Percentiles rank a stretch among this genome's conserved stretches.
phyloP scores from a whole-genome alignment of 1,284 basidiomycete species.

The Trichosporon coremiiforme region DNA sequence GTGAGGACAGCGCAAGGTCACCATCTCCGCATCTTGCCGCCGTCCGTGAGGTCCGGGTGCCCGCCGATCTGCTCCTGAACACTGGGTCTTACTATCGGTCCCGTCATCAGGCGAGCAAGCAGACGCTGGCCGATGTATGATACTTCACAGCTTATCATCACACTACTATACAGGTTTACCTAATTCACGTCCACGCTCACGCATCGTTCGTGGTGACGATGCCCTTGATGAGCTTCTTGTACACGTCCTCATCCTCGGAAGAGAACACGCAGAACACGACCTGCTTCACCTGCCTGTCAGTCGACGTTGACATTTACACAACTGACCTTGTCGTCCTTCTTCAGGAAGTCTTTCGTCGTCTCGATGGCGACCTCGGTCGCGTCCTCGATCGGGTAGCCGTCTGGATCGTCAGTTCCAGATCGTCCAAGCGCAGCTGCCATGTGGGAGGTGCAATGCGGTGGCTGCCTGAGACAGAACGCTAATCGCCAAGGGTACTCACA shows the following conservation, averaged over 20 bases:
- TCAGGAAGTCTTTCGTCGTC: slow-evolving; percentile 45
- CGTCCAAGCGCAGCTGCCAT: not conserved
- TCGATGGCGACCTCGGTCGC: slow-evolving; percentile 50
- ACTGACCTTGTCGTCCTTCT: slow-evolving; percentile 41
- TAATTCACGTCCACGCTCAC: not conserved
- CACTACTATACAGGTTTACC: not conserved
- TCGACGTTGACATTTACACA: no score
- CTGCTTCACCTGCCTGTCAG: slow-evolving; percentile 40
- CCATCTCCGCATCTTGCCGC: no score
- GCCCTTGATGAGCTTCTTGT: slow-evolving; percentile 31
- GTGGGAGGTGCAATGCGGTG: no score
- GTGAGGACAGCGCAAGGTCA: no score
- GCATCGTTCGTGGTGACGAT: not conserved
- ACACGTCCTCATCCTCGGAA: slow-evolving; percentile 45
- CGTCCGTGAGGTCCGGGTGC: no score
- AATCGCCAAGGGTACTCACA: slow-evolving; percentile 44
- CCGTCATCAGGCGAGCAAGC: no score
- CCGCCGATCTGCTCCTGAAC: no score
- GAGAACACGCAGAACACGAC: slow-evolving; percentile 55
- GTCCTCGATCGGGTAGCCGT: slow-evolving; percentile 54
- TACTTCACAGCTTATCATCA: not conserved
- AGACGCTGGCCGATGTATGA: no score
- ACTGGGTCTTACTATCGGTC: no score
- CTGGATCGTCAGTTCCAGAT: slow-evolving; percentile 32
- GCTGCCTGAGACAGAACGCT: not conserved